These are phyloP conservation scores for Kalmusia sp. DNA, from an alignment of 2,329 filamentous ascomycete genomes.

Conservation along the genomic window DNA sequence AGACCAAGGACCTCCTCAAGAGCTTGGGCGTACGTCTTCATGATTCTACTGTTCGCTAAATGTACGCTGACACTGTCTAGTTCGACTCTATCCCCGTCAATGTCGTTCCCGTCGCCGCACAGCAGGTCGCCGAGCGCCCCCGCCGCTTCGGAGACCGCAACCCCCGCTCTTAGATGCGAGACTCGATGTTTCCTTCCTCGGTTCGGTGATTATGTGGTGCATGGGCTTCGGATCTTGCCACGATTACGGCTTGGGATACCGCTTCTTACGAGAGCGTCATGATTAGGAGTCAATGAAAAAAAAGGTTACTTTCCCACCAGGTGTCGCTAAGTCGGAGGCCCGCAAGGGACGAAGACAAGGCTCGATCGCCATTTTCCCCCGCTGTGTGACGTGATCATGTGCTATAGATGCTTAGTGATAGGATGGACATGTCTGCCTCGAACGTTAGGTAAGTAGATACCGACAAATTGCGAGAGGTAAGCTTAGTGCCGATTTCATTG, in stretches of 20 bases:
- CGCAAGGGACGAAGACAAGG: slow-evolving; percentile 67
- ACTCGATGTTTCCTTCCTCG: slow-evolving; percentile 58
- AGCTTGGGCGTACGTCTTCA: slow-evolving; percentile 86
- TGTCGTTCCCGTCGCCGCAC: slow-evolving; percentile 87
- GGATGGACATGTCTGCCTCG: too few relatives aligned
- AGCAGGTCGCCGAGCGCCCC: slow-evolving; percentile 82
- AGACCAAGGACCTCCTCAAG: slow-evolving; percentile 99
- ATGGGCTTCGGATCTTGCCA: slow-evolving; percentile 95
- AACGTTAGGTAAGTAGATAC: too few relatives aligned
- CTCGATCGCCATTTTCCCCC: slow-evolving; percentile 81
- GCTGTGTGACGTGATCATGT: slow-evolving; percentile 16
- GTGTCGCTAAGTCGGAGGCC: slow-evolving; percentile 82
- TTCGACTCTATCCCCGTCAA: slow-evolving; percentile 99
- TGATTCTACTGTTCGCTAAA: not conserved
- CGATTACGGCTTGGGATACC: slow-evolving; percentile 84
- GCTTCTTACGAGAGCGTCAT: slow-evolving; percentile 70
- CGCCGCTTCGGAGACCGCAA: slow-evolving; percentile 77
- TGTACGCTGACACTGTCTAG: slow-evolving; percentile 57
- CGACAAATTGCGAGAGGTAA: too few relatives aligned
- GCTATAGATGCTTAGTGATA: not conserved
- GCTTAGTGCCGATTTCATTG: too few relatives aligned
- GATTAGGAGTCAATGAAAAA: slow-evolving; percentile 68
- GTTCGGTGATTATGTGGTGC: slow-evolving; percentile 59
- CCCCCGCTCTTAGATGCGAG: slow-evolving; percentile 39
- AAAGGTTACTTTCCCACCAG: slow-evolving; percentile 61